Conservation (phyloP, 2,329 filamentous ascomycete species). For the Aspergillus hortae region DNA sequence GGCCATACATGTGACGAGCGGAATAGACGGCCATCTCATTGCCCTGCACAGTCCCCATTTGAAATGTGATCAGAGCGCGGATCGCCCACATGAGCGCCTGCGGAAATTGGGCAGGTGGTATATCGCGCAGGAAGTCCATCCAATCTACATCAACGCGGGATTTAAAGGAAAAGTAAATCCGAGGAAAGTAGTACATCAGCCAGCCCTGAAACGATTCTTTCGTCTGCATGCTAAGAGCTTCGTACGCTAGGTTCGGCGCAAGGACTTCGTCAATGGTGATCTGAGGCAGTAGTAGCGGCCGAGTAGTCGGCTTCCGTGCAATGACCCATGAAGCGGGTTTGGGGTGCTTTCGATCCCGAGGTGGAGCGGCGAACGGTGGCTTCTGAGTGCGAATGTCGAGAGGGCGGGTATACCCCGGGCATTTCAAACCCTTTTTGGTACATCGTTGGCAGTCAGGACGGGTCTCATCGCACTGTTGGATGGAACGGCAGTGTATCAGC, state of each 20-base stretch:
- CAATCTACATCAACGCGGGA: conserved; percentile 6
- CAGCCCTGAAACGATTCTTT: conserved; percentile 9
- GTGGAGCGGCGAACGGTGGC: not conserved
- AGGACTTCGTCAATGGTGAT: conserved; percentile 5
- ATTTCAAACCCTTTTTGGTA: not conserved
- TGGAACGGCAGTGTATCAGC: not conserved
- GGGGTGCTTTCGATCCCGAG: not conserved
- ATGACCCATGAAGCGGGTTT: not conserved
- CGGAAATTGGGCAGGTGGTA: not conserved
- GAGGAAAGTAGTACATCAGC: conserved; percentile 6
- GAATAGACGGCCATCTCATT: conserved; percentile 1
- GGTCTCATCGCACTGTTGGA: conserved; percentile 1
- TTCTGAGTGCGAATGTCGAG: conserved; percentile 2
- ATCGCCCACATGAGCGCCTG: conserved; percentile 9
- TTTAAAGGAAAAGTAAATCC: not conserved
- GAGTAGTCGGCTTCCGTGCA: not conserved
- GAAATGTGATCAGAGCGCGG: conserved; percentile 9
- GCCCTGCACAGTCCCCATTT: conserved; percentile 3
- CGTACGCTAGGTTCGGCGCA: conserved; percentile 4
- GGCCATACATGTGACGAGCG: conserved; percentile 12
- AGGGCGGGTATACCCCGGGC: conserved; percentile 1
- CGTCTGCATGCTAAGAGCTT: conserved; percentile 7
- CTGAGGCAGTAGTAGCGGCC: not conserved
- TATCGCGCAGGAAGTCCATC: conserved; percentile 11
- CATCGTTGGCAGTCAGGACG: conserved; percentile 1